Percentiles rank a stretch among this genome's conserved stretches.
These are phyloP conservation scores for Stephanocyclus meneghinianus DNA, from an alignment of 352 stramenopile species.

Conservation along the genomic window DNA sequence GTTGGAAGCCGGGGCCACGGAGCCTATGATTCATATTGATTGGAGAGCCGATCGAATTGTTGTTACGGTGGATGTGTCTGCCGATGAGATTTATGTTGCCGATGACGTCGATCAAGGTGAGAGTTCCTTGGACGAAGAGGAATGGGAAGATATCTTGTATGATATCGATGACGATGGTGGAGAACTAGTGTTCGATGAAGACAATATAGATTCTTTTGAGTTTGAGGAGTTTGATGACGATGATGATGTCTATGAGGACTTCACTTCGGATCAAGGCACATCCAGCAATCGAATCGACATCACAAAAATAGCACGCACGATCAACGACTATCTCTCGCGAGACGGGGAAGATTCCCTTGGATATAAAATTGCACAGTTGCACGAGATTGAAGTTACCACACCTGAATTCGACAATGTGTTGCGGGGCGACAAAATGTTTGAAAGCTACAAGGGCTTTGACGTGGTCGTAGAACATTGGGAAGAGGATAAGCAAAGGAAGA, in stretches of 20 bases:
- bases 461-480: slow-evolving; percentile 64
- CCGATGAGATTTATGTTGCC: slow-evolving; percentile 28
- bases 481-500: slow-evolving; percentile 50
- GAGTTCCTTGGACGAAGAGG: slow-evolving; percentile 25
- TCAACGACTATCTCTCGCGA: slow-evolving; percentile 57
- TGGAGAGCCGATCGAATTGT: slow-evolving; percentile 58
- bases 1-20: slow-evolving; percentile 22
- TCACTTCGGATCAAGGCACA: slow-evolving; percentile 21
- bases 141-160: slow-evolving; percentile 3
- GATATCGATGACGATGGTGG: slow-evolving; percentile 20
- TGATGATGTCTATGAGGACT: neutral
- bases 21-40: slow-evolving; percentile 42
- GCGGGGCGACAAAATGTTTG: slow-evolving; percentile 58
- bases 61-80: slow-evolving; percentile 48
- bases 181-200: slow-evolving; percentile 20
- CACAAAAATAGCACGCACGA: slow-evolving; percentile 47
- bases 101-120: slow-evolving; percentile 29
- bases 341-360: slow-evolving; percentile 34
- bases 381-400: slow-evolving; percentile 78
- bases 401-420: slow-evolving; percentile 64
- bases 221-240: slow-evolving; percentile 10
- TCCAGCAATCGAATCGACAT: neutral
- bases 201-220: neutral
- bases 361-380: slow-evolving; percentile 51
- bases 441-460: slow-evolving; percentile 76